Percentiles rank a stretch among this genome's conserved stretches.
Conservation (phyloP, 257 asterid genomes). For the Paraleonurus japonicus region DNA sequence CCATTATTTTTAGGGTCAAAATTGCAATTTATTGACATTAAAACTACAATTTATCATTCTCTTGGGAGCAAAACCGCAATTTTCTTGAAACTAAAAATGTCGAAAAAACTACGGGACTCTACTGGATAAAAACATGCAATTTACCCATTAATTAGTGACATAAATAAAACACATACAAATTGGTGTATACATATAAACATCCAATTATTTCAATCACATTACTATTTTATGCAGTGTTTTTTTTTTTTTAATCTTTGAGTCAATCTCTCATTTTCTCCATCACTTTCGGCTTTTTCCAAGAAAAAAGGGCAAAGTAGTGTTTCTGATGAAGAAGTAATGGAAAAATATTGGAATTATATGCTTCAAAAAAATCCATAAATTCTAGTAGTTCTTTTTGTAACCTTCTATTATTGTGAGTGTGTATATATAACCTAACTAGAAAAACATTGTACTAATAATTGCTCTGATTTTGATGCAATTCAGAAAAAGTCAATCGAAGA, state of each 20-base stretch:
- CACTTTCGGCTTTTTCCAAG: conserved; percentile 29
- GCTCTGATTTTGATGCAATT: conserved; percentile 32
- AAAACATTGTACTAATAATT: background rate
- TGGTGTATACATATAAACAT: too few species aligned
- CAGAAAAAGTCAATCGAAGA: conserved; percentile 90
- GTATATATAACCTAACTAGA: background rate
- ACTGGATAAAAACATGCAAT: too few species aligned
- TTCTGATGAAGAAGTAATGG: background rate
- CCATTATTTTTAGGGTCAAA: too few species aligned
- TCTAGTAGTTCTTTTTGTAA: background rate
- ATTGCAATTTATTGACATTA: too few species aligned
- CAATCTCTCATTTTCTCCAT: conserved; percentile 30
- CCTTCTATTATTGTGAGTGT: background rate
- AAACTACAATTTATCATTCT: too few species aligned
- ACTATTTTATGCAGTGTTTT: conserved; percentile 19
- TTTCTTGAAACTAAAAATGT: too few species aligned
- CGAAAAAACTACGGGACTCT: too few species aligned
- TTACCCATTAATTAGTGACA: too few species aligned
- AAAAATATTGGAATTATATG: background rate
- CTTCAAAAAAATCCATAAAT: conserved; percentile 7
- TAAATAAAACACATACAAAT: too few species aligned
- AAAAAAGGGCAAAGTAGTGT: background rate
- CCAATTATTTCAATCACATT: too few species aligned
- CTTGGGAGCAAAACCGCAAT: too few species aligned
- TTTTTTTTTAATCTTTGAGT: conserved; percentile 22